Percentiles rank a stretch among this genome's conserved stretches.
Evolutionary conservation across 176 grass and related monocot species (phyloP).

Genomic region (Puya raimondii): DNA sequence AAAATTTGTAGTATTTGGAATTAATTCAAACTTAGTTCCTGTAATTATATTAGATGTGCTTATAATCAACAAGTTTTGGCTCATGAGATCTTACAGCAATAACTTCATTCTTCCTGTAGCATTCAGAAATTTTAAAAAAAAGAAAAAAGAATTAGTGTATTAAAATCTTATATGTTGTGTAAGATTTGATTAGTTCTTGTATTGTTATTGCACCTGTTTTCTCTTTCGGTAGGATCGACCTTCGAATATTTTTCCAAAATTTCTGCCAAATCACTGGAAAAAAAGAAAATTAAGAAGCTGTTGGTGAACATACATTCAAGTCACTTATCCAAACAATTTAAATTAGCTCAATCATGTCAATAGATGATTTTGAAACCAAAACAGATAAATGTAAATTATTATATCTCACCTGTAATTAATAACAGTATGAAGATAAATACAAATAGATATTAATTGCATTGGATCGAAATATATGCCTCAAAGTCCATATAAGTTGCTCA

Average conservation of each 20-base stretch:
- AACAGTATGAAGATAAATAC: too few relatives aligned
- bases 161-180: not conserved
- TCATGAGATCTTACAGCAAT: not conserved
- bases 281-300: not conserved
- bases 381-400: too few relatives aligned
- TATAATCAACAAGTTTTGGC: not conserved
- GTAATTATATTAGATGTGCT: not conserved
- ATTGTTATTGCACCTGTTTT: not conserved
- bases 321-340: too few relatives aligned
- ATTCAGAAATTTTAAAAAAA: not conserved
- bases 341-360: too few relatives aligned
- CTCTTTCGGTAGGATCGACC: not conserved
- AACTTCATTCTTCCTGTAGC: not conserved
- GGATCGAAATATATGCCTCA: too few relatives aligned
- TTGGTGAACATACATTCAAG: too few relatives aligned
- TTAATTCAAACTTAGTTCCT: not conserved
- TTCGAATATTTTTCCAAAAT: not conserved
- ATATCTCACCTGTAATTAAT: too few relatives aligned
- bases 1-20: not conserved
- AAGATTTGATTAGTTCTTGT: not conserved
- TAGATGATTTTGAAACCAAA: too few relatives aligned
- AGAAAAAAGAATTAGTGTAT: not conserved
- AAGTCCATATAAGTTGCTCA: too few relatives aligned
- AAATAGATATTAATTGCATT: too few relatives aligned
- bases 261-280: not conserved